Base-by-base conservation (phyloP, 225 moss, liverwort and hornwort genomes). In the Ulota crispa region DNA sequence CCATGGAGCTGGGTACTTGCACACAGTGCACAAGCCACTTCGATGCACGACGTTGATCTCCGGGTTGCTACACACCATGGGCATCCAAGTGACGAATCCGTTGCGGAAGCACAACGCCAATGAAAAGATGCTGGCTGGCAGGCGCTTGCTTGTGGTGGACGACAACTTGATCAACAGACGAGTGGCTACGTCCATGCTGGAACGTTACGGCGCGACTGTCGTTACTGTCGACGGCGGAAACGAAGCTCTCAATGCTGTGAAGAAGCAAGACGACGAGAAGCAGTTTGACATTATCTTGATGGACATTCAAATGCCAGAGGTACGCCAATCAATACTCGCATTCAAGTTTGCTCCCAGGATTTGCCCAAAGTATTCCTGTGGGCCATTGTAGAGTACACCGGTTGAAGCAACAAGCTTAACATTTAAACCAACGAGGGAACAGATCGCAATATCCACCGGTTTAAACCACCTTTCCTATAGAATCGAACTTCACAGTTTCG, bases 231-330 rank as follows among this genome's bases (percentile, higher is more conserved):
- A 87, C 23, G 93, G 97, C 34, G 97, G 97, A 30, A 64, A 70
- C 16, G 89, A 94, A 73, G 95, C 97, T 2, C 78, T 95, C 8
- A 84, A 78, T 34, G 90, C 87, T 73, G 87, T 97, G 9, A 93
- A 87, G 84, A 85, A 83, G 23, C 92, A 91, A 75, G 82, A 82
- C 28, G 54, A 76, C 24, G 87, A 87, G 68, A 75, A 84, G 85
- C 87, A 89, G 76, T 87, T 93, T 73, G 93, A 97, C 83, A 76
- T 97, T 9, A 89, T 97, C 75, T 85, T 97, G 55, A 97, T 97
- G 97, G 97, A 97, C 89, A 91, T 97, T 73, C 97, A 97, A 83
- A 97, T 97, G 97, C 97, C 97, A 1, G 97, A 95, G 97, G 97
- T 97, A 84, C 70, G 8, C 5, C 50, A 39, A 52, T 27, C 3